Percentiles rank a stretch among this genome's conserved stretches.
Evolutionary conservation across 352 stramenopile genomes (phyloP).

Genomic region (Phytophthora pisi): DNA sequence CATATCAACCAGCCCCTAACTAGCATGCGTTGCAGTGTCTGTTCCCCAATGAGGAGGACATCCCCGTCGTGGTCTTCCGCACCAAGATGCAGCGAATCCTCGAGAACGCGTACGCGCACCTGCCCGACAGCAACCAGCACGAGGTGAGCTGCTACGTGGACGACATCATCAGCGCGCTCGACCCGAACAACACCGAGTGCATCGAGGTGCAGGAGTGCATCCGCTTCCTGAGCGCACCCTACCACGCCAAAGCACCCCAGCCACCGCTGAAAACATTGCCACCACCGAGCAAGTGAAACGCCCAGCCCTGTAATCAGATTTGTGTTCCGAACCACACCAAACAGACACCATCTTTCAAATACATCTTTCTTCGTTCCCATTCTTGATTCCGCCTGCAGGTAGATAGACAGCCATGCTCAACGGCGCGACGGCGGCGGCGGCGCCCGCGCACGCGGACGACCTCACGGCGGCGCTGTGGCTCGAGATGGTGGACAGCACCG

Average conservation of each 20-base stretch:
- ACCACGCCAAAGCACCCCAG: conserved; percentile 34
- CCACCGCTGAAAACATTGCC: background rate
- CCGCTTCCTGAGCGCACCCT: conserved; percentile 57
- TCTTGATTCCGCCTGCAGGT: conserved; percentile 3
- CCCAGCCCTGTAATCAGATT: background rate
- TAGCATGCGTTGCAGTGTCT: conserved; percentile 39
- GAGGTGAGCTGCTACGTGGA: conserved; percentile 77
- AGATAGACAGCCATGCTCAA: conserved; percentile 9
- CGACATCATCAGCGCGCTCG: conserved; percentile 67
- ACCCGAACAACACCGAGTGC: conserved; percentile 75
- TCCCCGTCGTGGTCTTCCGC: conserved; percentile 64
- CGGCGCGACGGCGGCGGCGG: conserved; percentile 11
- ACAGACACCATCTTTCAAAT: background rate
- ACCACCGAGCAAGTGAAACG: background rate
- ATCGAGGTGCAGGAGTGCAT: conserved; percentile 77
- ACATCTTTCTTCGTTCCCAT: conserved; percentile 1
- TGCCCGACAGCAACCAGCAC: conserved; percentile 71
- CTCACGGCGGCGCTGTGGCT: conserved; percentile 63
- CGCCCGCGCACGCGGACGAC: conserved; percentile 49
- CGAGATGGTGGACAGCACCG: conserved; percentile 75
- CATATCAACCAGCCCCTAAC: conserved; percentile 5
- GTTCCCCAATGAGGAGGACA: conserved; percentile 68
- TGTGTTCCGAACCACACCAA: background rate
- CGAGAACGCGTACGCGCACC: conserved; percentile 64
- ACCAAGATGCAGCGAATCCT: conserved; percentile 76